Base-by-base conservation (phyloP, 1,139 yeast genomes). In the Ashbya aceris region DNA sequence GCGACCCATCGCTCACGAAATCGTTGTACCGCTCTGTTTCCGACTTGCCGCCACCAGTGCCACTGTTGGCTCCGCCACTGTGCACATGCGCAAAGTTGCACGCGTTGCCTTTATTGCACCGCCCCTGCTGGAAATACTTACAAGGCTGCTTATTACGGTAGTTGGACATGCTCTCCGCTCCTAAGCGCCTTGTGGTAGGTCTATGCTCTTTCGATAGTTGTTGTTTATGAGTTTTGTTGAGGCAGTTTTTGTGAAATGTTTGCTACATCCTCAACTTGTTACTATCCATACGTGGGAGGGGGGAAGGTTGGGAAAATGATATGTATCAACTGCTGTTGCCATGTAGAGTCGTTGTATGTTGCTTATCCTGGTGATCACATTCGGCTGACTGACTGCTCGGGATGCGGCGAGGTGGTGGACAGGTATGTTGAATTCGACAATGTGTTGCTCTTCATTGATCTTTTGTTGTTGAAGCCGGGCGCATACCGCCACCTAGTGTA, bases 351-450 rank as follows among this genome's bases (percentile, higher is more conserved):
- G 2, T 71, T 89, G 33, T 89, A 76, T 64, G 79, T 83, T 20
- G 72, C 71, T 48, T 87, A 84, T 62, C 76, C 91, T 36, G 80
- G 82, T 43, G 79, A 81, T 39, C 89, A 87, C 53, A 84, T 89
- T 40, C 77, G 83, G 49, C 71, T 87, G 39, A 81, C 95, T 0
- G 79, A 81, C 36, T 91, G 99, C 54, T 69, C 77, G 1, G 61
- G 66, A 26, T 91, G 99, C 60, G 72, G 75, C 36, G 68, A 71
- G 42, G 77, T 84, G 12, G 95, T 91, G 1, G 99, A 91, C 63
- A 83, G 83, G 59, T 91, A 93, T 63, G 82, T 91, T 33, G 99
- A 91, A 58, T 83, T 79, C 51, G 99, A 91, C 60, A 75, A 78
- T 42, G 94, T 89, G 14, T 67, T 91, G 1, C 66, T 91, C 27